A percentile compares a stretch with the other conserved stretches of the same genome.
These are phyloP conservation scores for Apiosordaria backusii DNA, from an alignment of 495 filamentous ascomycete species.

Conservation along the genomic window DNA sequence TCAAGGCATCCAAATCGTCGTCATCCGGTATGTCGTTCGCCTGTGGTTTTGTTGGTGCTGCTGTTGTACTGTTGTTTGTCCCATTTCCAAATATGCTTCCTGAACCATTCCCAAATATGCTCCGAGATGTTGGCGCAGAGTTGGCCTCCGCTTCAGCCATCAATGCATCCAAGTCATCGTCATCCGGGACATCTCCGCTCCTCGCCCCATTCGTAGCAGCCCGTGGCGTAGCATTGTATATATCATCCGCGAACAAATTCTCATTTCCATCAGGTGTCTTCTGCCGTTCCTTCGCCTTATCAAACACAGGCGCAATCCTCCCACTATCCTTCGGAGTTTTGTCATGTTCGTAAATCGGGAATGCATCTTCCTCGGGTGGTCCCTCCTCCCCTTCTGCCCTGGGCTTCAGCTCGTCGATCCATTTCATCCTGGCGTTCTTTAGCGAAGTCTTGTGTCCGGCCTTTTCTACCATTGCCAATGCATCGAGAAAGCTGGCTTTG, in stretches of 20 bases:
- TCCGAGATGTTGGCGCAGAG: slow-evolving; percentile 14
- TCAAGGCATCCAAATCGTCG: slow-evolving; percentile 50
- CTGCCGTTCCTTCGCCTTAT: slow-evolving; percentile 28
- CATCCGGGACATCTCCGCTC: slow-evolving; percentile 35
- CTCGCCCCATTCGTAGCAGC: not conserved
- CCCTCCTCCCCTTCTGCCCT: slow-evolving; percentile 52
- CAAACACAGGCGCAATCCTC: slow-evolving; percentile 49
- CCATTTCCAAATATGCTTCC: slow-evolving; percentile 2
- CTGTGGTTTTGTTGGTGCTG: not conserved
- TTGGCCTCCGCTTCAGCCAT: slow-evolving; percentile 45
- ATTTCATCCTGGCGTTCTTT: slow-evolving; percentile 59
- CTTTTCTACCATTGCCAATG: slow-evolving; percentile 88
- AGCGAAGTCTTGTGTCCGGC: slow-evolving; percentile 79
- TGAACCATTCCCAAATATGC: slow-evolving; percentile 22
- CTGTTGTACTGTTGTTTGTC: slow-evolving; percentile 8
- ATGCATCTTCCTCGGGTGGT: slow-evolving; percentile 33
- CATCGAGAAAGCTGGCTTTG: slow-evolving; percentile 89
- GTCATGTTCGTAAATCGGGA: slow-evolving; percentile 31
- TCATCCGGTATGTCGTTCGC: slow-evolving; percentile 37
- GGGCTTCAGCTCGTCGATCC: slow-evolving; percentile 76
- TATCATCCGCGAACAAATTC: slow-evolving; percentile 38
- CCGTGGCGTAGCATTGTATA: slow-evolving; percentile 42
- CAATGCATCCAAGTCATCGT: slow-evolving; percentile 51
- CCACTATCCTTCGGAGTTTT: slow-evolving; percentile 29
- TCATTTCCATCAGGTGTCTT: slow-evolving; percentile 31